phyloP scores from a whole-genome alignment of 75 land plant species.

The Gnetum montanum region DNA sequence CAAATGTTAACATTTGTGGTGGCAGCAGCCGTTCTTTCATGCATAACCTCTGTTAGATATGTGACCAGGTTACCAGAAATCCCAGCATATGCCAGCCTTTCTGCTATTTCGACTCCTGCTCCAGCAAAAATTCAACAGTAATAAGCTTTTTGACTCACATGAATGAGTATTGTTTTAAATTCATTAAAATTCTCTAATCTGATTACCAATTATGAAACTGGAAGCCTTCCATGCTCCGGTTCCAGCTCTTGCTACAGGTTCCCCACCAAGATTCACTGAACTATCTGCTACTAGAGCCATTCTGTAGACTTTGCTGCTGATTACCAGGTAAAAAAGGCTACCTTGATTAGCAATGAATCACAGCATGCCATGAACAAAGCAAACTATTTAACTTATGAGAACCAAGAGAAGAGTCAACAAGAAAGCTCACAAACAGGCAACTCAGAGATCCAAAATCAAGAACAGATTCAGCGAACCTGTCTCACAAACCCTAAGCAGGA shows the following conservation, averaged over 20 bases:
- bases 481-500: too few species aligned
- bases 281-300: conserved; percentile 2
- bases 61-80: conserved; percentile 27
- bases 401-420: too few species aligned
- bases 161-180: not conserved
- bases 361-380: too few species aligned
- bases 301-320: too few species aligned
- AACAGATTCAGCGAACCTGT: too few species aligned
- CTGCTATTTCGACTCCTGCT: conserved; percentile 39
- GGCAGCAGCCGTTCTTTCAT: conserved; percentile 29
- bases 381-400: too few species aligned
- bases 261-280: conserved; percentile 1
- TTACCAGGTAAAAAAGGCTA: too few species aligned
- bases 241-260: not conserved
- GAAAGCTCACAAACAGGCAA: too few species aligned
- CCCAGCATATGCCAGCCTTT: conserved; percentile 40
- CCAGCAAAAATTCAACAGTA: not conserved
- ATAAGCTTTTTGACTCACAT: not conserved
- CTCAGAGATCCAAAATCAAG: too few species aligned
- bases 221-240: conserved; percentile 3
- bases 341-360: too few species aligned
- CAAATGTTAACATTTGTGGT: conserved; percentile 41
- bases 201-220: conserved; percentile 1
- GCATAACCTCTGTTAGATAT: conserved; percentile 33
- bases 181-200: too few species aligned